Evolutionary conservation across 2,329 filamentous ascomycete genomes (phyloP), one percentile per base, ranked within the genome.

Genomic region (Coleophoma crateriformis): DNA sequence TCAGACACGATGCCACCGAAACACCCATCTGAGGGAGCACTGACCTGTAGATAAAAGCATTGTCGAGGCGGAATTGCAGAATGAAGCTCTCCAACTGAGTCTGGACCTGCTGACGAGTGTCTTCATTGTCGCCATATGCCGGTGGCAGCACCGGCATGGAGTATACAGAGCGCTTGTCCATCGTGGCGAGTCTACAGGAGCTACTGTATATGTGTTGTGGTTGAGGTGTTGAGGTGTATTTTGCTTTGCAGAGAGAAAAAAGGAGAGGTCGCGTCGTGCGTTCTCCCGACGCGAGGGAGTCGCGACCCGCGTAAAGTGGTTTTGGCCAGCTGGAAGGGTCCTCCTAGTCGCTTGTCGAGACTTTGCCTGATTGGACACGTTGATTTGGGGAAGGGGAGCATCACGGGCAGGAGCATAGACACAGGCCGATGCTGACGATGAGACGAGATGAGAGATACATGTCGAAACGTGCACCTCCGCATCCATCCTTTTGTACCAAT

Each of bases 11-110:
- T 48, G 34, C 47, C 32, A 37, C 33, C 22, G 17, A 32, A 43
- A 42, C 33, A 34, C n/a, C 22, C 14, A 27, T 20, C 11, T 32
- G 17, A 38, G 49, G 38, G n/a, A 17, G 33, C 37, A 53, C 71
- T 56, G 68, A 92, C 90, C 90, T 83, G 79, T 97, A 99, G 63
- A 96, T 84, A 71, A 96, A 97, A 63, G 85, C 81, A 69, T 95
- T 96, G 70, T 96, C 92, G 39, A 97, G 81, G 64, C 92, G 84
- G 66, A 96, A 99, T 59, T 92, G 88, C 50, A 97, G 82, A 57
- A 99, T 85, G 68, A 99, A 99, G 53, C 90, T 85, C 64, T 94
- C 84, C 53, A 99, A 80, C 64, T 89, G 84, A 51, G 81, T 79
- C 67, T 94, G 89, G 45, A 91, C 76, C 63, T 89, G 82, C 22